These are phyloP conservation scores for Suhomyces bribrorum DNA, from an alignment of 1,139 yeast genomes.

Conservation along the genomic window DNA sequence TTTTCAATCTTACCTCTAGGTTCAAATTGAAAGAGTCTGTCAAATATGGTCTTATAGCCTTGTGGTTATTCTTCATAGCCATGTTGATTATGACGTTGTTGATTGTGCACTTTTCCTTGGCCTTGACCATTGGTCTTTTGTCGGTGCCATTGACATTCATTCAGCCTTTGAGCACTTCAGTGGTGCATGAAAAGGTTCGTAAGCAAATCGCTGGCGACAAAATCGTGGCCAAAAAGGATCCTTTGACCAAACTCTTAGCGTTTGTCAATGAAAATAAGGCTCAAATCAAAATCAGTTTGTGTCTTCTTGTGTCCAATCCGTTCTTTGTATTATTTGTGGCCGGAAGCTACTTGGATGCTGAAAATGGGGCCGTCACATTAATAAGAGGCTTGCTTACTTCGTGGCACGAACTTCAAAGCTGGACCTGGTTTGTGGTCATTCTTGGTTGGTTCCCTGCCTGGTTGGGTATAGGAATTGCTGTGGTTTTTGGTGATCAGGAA, in stretches of 20 bases:
- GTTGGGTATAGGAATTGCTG: slow-evolving; percentile 50
- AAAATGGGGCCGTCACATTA: slow-evolving; percentile 35
- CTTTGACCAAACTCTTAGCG: slow-evolving; percentile 13
- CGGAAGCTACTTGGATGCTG: slow-evolving; percentile 32
- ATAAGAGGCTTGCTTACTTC: slow-evolving; percentile 57
- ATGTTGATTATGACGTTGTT: slow-evolving; percentile 71
- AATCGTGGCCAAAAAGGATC: slow-evolving; percentile 9
- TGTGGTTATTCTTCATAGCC: slow-evolving; percentile 62
- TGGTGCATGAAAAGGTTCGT: slow-evolving; percentile 8
- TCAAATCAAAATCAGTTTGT: slow-evolving; percentile 29
- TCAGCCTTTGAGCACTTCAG: slow-evolving; percentile 37
- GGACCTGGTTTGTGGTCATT: slow-evolving; percentile 82
- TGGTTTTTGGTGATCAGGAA: slow-evolving; percentile 33
- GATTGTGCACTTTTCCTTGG: slow-evolving; percentile 82
- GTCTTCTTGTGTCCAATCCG: slow-evolving; percentile 56
- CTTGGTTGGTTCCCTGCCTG: slow-evolving; percentile 86
- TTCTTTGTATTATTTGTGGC: slow-evolving; percentile 42
- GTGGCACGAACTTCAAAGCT: slow-evolving; percentile 71
- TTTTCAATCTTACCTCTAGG: slow-evolving; percentile 16
- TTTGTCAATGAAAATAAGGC: slow-evolving; percentile 20
- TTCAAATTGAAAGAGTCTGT: slow-evolving; percentile 20
- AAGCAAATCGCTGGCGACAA: slow-evolving; percentile 1
- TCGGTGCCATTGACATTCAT: slow-evolving; percentile 74
- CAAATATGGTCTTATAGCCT: slow-evolving; percentile 35
- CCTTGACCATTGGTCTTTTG: slow-evolving; percentile 65